Conservation (phyloP, 2,329 filamentous ascomycete species). For the Trichophyton equinum region DNA sequence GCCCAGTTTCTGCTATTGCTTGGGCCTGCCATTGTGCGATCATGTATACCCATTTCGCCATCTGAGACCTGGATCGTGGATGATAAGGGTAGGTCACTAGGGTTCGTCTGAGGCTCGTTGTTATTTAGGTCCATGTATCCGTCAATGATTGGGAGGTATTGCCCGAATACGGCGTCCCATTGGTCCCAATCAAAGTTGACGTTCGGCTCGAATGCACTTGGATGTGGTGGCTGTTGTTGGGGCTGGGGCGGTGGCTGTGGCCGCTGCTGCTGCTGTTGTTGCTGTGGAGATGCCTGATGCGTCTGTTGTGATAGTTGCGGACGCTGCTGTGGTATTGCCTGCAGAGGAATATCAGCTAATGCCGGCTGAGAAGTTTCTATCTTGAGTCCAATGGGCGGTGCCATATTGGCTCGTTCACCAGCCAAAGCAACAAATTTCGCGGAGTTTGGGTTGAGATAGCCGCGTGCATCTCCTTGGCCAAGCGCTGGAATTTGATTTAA, state of each 20-base stretch:
- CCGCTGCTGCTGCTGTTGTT: background rate
- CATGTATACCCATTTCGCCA: conserved; percentile 5
- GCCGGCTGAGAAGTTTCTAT: background rate
- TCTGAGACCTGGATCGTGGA: background rate
- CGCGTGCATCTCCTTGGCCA: background rate
- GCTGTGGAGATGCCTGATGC: background rate
- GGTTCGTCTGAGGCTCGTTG: background rate
- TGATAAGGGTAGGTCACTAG: background rate
- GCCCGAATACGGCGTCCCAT: conserved; percentile 38
- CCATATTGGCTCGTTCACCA: background rate
- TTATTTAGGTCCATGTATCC: conserved; percentile 32
- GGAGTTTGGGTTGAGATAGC: background rate
- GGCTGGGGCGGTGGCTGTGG: background rate
- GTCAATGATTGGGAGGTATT: conserved; percentile 33
- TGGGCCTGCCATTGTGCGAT: background rate
- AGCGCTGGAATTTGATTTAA: background rate
- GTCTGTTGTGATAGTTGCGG: background rate
- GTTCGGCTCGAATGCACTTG: conserved; percentile 19
- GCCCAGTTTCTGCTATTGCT: conserved; percentile 11
- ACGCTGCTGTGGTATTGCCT: background rate
- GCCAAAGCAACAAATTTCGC: background rate
- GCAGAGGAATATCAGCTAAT: background rate
- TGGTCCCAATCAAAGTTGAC: conserved; percentile 39
- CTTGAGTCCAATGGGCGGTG: background rate
- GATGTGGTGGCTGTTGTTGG: conserved; percentile 16